These are phyloP conservation scores for Paracoccidioides lutzii DNA, from an alignment of 2,329 filamentous ascomycete species.

Conservation along the genomic window DNA sequence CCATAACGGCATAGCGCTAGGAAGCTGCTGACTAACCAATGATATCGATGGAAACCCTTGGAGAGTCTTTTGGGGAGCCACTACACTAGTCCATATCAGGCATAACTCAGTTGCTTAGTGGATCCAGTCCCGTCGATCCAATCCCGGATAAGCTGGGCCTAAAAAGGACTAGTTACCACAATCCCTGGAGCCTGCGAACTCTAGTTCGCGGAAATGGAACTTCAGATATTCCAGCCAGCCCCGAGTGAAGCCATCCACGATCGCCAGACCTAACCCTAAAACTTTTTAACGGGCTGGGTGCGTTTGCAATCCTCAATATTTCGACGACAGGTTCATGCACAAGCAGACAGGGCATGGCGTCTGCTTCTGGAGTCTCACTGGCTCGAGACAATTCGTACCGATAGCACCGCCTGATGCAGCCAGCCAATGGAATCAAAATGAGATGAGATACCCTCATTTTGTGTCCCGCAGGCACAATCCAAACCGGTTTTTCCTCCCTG, in stretches of 20 bases:
- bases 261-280: not conserved
- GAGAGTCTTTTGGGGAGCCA: too few species aligned
- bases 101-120: not conserved
- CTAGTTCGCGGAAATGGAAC: not conserved
- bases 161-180: not conserved
- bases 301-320: slow-evolving; percentile 2
- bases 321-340: not conserved
- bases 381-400: not conserved
- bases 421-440: not conserved
- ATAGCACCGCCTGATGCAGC: not conserved
- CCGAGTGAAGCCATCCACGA: too few species aligned
- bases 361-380: not conserved
- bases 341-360: not conserved
- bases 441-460: not conserved
- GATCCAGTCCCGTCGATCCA: not conserved
- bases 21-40: too few species aligned
- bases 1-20: not conserved
- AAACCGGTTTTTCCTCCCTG: not conserved
- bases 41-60: not conserved
- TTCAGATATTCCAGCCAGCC: slow-evolving; percentile 2
- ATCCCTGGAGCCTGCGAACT: not conserved
- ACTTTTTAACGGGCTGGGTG: not conserved
- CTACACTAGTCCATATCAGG: not conserved
- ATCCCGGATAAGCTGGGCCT: not conserved
- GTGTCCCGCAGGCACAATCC: not conserved